These are phyloP conservation scores for Alternaria gaisen DNA, from an alignment of 2,329 filamentous ascomycete genomes.

Conservation along the genomic window DNA sequence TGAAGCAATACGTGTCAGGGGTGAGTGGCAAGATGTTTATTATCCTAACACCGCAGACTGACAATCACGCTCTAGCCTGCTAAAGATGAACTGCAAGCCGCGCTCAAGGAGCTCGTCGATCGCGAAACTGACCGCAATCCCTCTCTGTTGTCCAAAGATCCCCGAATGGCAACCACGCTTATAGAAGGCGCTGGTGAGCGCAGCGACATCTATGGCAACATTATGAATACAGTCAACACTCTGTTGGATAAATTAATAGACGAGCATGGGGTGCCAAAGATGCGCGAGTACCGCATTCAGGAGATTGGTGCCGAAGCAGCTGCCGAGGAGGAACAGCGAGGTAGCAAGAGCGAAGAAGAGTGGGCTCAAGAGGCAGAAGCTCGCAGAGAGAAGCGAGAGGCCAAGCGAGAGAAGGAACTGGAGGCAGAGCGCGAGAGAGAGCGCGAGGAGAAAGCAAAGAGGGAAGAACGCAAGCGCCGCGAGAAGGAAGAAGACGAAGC, in stretches of 20 bases:
- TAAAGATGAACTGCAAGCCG: slow-evolving; percentile 71
- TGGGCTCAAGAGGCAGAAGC: slow-evolving; percentile 73
- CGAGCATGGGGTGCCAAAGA: slow-evolving; percentile 70
- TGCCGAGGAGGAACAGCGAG: slow-evolving; percentile 69
- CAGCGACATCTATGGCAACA: slow-evolving; percentile 76
- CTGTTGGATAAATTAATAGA: slow-evolving; percentile 71
- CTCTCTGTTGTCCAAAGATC: slow-evolving; percentile 75
- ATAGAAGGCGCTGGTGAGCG: slow-evolving; percentile 82
- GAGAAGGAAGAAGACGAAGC: slow-evolving; percentile 58
- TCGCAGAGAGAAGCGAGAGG: slow-evolving; percentile 68
- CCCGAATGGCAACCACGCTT: slow-evolving; percentile 75
- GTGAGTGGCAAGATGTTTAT: slow-evolving; percentile 59
- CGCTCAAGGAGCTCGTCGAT: slow-evolving; percentile 74
- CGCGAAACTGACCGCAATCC: slow-evolving; percentile 79
- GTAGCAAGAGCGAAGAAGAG: slow-evolving; percentile 76
- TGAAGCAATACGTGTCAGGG: slow-evolving; percentile 76
- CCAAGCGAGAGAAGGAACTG: slow-evolving; percentile 67
- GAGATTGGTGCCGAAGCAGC: slow-evolving; percentile 77
- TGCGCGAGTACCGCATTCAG: slow-evolving; percentile 71
- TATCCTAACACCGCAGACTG: slow-evolving; percentile 1
- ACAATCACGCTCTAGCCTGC: slow-evolving; percentile 64
- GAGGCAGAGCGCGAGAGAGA: slow-evolving; percentile 68
- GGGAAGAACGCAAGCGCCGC: slow-evolving; percentile 63
- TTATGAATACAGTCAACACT: slow-evolving; percentile 71
- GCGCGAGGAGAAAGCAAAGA: slow-evolving; percentile 61